Evolutionary conservation across 306 rosid genomes (phyloP).

Genomic region (Hippophae rhamnoides): DNA sequence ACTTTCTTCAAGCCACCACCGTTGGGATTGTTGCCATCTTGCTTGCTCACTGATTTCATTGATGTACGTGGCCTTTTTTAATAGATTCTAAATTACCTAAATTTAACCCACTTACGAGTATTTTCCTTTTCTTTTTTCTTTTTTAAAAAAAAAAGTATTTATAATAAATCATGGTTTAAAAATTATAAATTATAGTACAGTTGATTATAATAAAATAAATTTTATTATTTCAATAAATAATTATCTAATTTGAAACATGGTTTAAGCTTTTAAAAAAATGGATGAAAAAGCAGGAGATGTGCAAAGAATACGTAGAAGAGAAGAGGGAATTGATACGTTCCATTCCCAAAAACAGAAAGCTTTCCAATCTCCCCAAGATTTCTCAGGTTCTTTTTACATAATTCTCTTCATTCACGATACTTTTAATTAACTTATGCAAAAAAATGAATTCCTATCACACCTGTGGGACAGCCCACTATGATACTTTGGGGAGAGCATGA

Average conservation of each 20-base stretch:
- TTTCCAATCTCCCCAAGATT: conserved; percentile 58
- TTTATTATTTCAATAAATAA: no score
- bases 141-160: no score
- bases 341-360: conserved; percentile 43
- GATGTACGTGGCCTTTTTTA: conserved; percentile 27
- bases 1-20: conserved; percentile 37
- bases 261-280: not conserved
- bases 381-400: conserved; percentile 41
- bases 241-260: not conserved
- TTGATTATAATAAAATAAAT: no score
- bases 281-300: conserved; percentile 50
- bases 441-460: not conserved
- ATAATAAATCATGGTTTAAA: no score
- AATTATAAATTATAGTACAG: no score
- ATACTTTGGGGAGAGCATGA: conserved; percentile 86
- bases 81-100: no score
- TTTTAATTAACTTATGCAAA: not conserved
- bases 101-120: no score
- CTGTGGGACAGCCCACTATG: conserved; percentile 51
- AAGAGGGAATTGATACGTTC: conserved; percentile 56
- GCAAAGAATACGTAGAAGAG: conserved; percentile 52
- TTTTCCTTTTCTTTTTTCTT: no score
- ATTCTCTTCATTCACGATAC: not conserved
- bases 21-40: conserved; percentile 44
- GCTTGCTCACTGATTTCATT: conserved; percentile 62